A percentile compares a stretch with the other conserved stretches of the same genome.
Conservation (phyloP, 768 basidiomycete genomes). For the Ramaria sp. region DNA sequence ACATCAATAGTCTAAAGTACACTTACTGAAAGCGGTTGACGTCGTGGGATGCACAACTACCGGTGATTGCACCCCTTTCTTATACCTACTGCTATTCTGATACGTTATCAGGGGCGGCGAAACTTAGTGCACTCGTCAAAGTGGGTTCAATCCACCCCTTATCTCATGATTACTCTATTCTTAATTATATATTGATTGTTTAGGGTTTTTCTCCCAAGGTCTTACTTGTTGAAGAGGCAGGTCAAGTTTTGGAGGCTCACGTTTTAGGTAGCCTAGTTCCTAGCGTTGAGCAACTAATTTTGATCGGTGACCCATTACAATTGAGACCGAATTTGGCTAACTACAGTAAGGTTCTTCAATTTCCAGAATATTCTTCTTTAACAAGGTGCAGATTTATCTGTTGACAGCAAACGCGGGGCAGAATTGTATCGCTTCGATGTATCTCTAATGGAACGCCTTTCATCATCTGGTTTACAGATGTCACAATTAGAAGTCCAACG, state of each 20-base stretch:
- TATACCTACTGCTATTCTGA: neutral
- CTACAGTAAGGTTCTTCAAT: conserved; percentile 31
- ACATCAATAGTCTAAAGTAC: conserved; percentile 36
- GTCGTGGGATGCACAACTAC: conserved; percentile 73
- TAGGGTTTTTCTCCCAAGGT: conserved; percentile 51
- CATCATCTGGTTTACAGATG: conserved; percentile 46
- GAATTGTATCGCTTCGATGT: conserved; percentile 55
- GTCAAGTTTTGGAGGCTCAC: conserved; percentile 74
- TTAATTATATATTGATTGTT: neutral
- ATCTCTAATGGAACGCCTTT: conserved; percentile 68
- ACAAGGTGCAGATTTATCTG: conserved; percentile 41
- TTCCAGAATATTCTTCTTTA: neutral
- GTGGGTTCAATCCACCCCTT: conserved; percentile 21
- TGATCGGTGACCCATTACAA: conserved; percentile 75
- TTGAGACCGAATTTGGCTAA: conserved; percentile 58
- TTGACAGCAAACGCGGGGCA: conserved; percentile 50
- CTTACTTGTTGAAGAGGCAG: conserved; percentile 70
- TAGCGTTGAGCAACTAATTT: conserved; percentile 58
- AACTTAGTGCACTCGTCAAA: conserved; percentile 44
- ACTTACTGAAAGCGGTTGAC: conserved; percentile 41
- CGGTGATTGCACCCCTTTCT: conserved; percentile 27
- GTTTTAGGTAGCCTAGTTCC: conserved; percentile 52
- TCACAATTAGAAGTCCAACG: conserved; percentile 62
- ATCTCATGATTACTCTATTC: neutral
- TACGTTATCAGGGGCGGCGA: conserved; percentile 48